Conservation (phyloP, 306 rosid species). For the Ochetophila trinervis region DNA sequence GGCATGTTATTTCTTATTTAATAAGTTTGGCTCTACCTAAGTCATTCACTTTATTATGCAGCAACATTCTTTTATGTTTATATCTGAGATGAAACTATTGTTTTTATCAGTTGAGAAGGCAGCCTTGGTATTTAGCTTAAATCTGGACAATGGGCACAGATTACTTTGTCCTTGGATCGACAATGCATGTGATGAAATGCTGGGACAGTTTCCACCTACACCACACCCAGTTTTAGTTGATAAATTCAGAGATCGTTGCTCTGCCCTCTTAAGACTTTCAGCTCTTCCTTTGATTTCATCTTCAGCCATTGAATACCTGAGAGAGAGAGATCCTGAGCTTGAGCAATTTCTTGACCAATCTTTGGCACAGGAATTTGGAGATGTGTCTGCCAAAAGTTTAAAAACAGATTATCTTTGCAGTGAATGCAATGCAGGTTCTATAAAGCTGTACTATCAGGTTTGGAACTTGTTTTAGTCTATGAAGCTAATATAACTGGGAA, state of each 20-base stretch:
- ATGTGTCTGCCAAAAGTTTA: constrained; percentile 36
- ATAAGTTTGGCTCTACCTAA: not conserved
- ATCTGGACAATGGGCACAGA: constrained; percentile 87
- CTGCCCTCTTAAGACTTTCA: constrained; percentile 51
- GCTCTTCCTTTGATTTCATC: constrained; percentile 71
- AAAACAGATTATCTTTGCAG: constrained; percentile 40
- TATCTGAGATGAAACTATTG: constrained; percentile 20
- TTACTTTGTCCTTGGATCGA: constrained; percentile 92
- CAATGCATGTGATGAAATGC: constrained; percentile 76
- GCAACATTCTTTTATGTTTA: constrained; percentile 3
- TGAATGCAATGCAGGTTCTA: constrained; percentile 45
- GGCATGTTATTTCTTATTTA: constrained; percentile 42
- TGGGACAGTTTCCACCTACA: constrained; percentile 73
- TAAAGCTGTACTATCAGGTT: constrained; percentile 72
- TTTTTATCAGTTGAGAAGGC: constrained; percentile 81
- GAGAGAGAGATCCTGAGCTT: constrained; percentile 50
- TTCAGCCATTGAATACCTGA: constrained; percentile 52
- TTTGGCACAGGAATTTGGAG: constrained; percentile 45
- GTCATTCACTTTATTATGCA: not conserved
- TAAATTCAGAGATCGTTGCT: constrained; percentile 61
- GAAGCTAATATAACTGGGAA: not conserved
- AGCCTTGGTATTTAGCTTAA: constrained; percentile 85
- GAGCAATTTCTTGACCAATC: constrained; percentile 60
- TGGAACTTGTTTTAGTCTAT: constrained; percentile 10
- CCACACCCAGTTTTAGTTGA: constrained; percentile 59